A percentile compares a stretch with the other conserved stretches of the same genome.
Conservation (phyloP, 257 asterid species). For the Nicotiana sylvestris region DNA sequence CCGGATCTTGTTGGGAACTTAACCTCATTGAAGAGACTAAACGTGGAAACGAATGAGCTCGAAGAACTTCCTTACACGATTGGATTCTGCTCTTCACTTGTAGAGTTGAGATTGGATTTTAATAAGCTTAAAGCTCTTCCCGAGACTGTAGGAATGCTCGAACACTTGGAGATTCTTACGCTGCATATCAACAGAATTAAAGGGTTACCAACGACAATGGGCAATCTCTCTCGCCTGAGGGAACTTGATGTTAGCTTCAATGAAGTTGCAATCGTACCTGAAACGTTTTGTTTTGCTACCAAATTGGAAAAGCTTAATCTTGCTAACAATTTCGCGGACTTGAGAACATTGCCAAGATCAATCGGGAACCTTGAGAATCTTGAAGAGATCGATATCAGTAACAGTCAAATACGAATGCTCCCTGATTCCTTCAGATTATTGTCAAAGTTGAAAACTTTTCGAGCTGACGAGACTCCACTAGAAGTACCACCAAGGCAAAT, state of each 20-base stretch:
- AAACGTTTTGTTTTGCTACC: constrained; percentile 42
- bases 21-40: constrained; percentile 49
- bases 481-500: constrained; percentile 66
- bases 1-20: constrained; percentile 57
- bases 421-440: constrained; percentile 72
- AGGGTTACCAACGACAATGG: constrained; percentile 58
- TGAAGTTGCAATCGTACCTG: constrained; percentile 71
- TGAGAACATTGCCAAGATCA: constrained; percentile 58
- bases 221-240: constrained; percentile 42
- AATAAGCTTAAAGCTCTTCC: constrained; percentile 76
- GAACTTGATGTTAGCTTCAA: constrained; percentile 83
- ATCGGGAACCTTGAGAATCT: constrained; percentile 71
- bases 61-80: constrained; percentile 73
- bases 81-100: constrained; percentile 59
- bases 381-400: constrained; percentile 68
- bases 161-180: constrained; percentile 59
- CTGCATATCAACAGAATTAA: constrained; percentile 63
- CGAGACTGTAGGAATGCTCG: constrained; percentile 57
- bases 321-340: constrained; percentile 74
- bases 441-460: constrained; percentile 43
- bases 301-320: constrained; percentile 48
- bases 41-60: constrained; percentile 52
- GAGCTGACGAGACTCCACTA: constrained; percentile 61
- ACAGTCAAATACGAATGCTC: constrained; percentile 56
- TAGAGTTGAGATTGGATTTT: constrained; percentile 71